phyloP scores from a whole-genome alignment of 306 rosid genomes.

The Quercus bicolor region DNA sequence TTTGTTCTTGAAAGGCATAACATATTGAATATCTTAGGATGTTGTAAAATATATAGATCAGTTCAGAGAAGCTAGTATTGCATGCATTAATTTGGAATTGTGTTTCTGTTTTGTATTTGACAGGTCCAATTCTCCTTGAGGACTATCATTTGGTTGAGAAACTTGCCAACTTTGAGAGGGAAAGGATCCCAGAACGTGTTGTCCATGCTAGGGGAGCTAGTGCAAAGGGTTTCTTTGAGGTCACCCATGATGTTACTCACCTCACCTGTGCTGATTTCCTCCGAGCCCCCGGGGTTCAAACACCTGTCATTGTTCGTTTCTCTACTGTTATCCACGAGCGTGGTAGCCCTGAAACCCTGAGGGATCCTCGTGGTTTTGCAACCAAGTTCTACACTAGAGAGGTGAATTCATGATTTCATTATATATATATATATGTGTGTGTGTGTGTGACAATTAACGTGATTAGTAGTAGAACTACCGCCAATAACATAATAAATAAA shows the following conservation, averaged over 20 bases:
- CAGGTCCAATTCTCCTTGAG: conserved; percentile 94
- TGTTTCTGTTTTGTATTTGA: neutral
- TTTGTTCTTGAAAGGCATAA: too few relatives aligned
- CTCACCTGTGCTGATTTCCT: conserved; percentile 95
- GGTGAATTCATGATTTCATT: conserved; percentile 29
- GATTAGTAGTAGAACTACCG: too few relatives aligned
- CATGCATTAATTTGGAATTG: neutral
- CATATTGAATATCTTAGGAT: too few relatives aligned
- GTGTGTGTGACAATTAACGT: too few relatives aligned
- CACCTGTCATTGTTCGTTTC: conserved; percentile 91
- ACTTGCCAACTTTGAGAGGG: conserved; percentile 84
- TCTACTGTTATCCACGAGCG: conserved; percentile 97
- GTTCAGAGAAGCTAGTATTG: neutral
- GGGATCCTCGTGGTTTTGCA: conserved; percentile 86
- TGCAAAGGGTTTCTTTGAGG: conserved; percentile 97
- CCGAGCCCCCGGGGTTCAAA: conserved; percentile 93
- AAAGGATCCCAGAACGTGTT: conserved; percentile 89
- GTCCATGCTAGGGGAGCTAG: conserved; percentile 99
- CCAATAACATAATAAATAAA: too few relatives aligned
- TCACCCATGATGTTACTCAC: conserved; percentile 79
- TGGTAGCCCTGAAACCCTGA: conserved; percentile 92
- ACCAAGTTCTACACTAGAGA: conserved; percentile 88
- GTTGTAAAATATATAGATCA: too few relatives aligned
- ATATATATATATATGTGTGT: too few relatives aligned
- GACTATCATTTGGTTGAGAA: conserved; percentile 94